Conservation (phyloP, 148 eudicot species). For the Silene conica region DNA sequence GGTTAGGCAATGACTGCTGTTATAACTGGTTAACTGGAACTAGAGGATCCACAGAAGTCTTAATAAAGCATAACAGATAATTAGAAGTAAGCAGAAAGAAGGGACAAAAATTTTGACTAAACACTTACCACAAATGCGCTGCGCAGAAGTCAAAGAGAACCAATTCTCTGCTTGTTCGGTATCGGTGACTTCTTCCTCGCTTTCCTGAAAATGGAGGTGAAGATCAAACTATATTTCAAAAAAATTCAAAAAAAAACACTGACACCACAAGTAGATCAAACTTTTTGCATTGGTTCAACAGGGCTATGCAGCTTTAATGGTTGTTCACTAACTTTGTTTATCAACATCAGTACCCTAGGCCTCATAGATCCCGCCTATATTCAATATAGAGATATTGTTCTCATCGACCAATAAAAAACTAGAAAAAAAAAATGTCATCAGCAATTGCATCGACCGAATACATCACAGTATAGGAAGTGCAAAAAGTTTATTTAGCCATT, state of each 20-base stretch:
- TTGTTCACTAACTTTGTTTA: not conserved
- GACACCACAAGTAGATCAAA: not conserved
- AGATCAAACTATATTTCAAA: conserved; percentile 1
- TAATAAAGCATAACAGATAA: not conserved
- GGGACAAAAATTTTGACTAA: not conserved
- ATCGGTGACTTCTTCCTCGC: conserved; percentile 98
- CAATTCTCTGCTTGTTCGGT: conserved; percentile 99
- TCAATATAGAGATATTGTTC: not conserved
- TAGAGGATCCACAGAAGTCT: not conserved
- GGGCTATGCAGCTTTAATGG: not conserved
- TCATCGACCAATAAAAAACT: too few species aligned
- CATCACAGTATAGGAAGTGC: not conserved
- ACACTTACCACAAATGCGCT: conserved; percentile 83
- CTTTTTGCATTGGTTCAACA: not conserved
- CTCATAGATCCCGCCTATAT: not conserved
- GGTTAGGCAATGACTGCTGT: not conserved
- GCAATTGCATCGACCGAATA: not conserved
- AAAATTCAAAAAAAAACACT: not conserved
- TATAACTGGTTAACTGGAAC: not conserved
- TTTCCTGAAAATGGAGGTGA: conserved; percentile 53
- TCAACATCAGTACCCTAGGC: not conserved
- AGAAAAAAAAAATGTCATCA: not conserved
- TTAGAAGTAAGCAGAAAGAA: not conserved
- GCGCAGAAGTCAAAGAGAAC: conserved; percentile 98
- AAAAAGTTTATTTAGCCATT: not conserved